phyloP scores from a whole-genome alignment of 345 rosid species.

The Anastatica hierochuntica region DNA sequence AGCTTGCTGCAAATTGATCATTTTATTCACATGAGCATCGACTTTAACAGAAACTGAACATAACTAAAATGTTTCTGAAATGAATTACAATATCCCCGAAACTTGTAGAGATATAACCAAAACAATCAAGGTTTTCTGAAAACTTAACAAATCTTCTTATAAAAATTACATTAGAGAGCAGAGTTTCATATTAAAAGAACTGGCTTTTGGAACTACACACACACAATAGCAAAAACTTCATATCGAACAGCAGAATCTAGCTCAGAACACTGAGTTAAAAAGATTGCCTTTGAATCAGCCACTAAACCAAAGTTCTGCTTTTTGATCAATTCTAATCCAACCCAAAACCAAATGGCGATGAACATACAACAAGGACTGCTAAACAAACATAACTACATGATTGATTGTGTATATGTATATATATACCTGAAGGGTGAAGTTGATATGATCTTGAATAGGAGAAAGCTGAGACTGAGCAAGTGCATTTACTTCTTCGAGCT shows the following conservation, averaged over 20 bases:
- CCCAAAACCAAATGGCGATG: too few species aligned
- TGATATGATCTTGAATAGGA: conserved; percentile 72
- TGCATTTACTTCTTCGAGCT: conserved; percentile 48
- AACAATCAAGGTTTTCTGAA: neutral
- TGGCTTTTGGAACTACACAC: too few species aligned
- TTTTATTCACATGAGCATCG: neutral
- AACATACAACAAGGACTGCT: too few species aligned
- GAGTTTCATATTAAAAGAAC: neutral
- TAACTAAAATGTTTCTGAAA: too few species aligned
- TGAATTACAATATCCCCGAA: too few species aligned
- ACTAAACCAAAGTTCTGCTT: neutral
- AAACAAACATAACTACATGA: too few species aligned
- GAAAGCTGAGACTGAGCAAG: conserved; percentile 68
- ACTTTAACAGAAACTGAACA: neutral
- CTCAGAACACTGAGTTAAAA: too few species aligned
- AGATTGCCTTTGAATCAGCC: neutral
- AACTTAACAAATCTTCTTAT: neutral
- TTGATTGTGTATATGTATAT: too few species aligned
- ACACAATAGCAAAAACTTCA: too few species aligned
- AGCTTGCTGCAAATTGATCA: conserved; percentile 92
- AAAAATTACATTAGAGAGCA: neutral
- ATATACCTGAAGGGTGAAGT: conserved; percentile 88
- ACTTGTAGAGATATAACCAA: neutral
- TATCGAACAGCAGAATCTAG: too few species aligned
- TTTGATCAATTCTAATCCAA: too few species aligned